A percentile compares a stretch with the other conserved stretches of the same genome.
These are phyloP conservation scores for Juglanconis juglandina DNA, from an alignment of 2,329 filamentous ascomycete genomes.

Conservation along the genomic window DNA sequence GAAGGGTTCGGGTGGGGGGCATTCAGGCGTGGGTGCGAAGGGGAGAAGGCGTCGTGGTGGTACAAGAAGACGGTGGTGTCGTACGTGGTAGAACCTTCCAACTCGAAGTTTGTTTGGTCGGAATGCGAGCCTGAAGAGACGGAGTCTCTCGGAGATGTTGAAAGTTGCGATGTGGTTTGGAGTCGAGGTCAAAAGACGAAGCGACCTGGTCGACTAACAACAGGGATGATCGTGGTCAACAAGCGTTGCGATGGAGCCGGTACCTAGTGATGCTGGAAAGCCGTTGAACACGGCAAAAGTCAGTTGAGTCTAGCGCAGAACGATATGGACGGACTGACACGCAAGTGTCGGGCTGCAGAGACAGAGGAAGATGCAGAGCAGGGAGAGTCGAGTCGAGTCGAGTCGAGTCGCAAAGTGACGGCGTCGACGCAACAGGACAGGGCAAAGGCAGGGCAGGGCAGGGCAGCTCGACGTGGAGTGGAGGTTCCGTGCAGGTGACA, in stretches of 20 bases:
- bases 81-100: conserved; percentile 1
- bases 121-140: conserved; percentile 1
- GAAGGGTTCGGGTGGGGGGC: background rate
- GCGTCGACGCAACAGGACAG: background rate
- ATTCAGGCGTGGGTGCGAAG: background rate
- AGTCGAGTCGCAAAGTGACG: background rate
- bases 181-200: background rate
- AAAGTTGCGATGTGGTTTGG: background rate
- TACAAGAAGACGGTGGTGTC: conserved; percentile 1
- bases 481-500: background rate
- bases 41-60: conserved; percentile 3
- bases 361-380: background rate
- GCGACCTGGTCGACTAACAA: conserved; percentile 3
- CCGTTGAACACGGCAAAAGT: background rate
- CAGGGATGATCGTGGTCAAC: conserved; percentile 20
- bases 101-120: conserved; percentile 1
- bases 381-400: background rate
- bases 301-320: background rate
- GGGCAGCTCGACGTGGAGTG: background rate
- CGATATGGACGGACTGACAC: background rate
- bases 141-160: background rate
- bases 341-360: background rate
- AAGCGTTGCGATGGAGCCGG: conserved; percentile 11
- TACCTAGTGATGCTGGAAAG: conserved; percentile 4
- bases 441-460: background rate